phyloP scores from a whole-genome alignment of 1,284 basidiomycete genomes.

The Ceratobasidium sp. region DNA sequence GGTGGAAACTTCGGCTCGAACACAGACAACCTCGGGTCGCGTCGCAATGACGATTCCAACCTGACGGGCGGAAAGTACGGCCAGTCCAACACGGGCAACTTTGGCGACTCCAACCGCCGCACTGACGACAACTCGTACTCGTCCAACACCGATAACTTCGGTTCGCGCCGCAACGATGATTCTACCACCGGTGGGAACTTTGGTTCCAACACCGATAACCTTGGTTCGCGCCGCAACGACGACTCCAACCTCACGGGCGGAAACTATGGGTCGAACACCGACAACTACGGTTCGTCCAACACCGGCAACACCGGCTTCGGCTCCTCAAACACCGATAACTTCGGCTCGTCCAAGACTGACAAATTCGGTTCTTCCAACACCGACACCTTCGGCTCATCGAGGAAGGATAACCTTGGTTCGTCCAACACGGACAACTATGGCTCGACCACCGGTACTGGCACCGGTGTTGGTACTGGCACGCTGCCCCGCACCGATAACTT shows the following conservation, averaged over 20 bases:
- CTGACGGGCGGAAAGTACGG: neutral
- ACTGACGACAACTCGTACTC: neutral
- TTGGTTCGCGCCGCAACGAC: neutral
- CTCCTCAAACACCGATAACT: neutral
- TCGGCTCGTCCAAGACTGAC: neutral
- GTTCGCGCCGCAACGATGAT: neutral
- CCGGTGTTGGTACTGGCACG: no score
- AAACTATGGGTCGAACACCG: slow-evolving; percentile 9
- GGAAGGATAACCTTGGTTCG: neutral
- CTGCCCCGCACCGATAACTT: slow-evolving; percentile 16
- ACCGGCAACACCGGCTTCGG: slow-evolving; percentile 4
- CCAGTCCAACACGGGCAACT: neutral
- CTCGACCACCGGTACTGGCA: neutral
- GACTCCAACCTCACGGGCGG: neutral
- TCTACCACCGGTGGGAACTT: neutral
- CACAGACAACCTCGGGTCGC: neutral
- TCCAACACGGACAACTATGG: slow-evolving; percentile 8
- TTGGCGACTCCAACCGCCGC: neutral
- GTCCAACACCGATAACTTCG: slow-evolving; percentile 20
- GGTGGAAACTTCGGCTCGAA: no score
- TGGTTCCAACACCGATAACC: slow-evolving; percentile 1
- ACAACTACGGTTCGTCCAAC: neutral
- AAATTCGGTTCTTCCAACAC: neutral
- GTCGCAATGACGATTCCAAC: neutral
- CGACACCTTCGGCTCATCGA: slow-evolving; percentile 5